Base-by-base conservation (phyloP, 768 basidiomycete species). In the Fomitopsis pulvina region DNA sequence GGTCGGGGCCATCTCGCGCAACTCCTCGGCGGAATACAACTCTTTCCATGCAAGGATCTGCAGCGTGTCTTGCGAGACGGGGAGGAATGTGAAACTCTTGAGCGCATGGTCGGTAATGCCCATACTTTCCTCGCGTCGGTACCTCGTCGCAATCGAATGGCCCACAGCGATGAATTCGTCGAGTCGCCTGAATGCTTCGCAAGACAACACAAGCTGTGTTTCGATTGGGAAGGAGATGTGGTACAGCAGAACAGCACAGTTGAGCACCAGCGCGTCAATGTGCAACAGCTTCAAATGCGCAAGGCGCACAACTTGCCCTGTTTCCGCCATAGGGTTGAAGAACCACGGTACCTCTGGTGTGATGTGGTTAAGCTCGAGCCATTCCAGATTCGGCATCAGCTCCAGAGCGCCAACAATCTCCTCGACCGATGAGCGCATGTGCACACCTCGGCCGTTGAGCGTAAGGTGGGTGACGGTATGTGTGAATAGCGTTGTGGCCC, bases 311-410 rank as follows among this genome's bases (percentile, higher is more conserved):
- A 32, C 21, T 4, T 29, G n/a, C 18, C 26, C 22, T 20, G 14
- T 12, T 9, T 32, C 45, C 29, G 14, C 25, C 3, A 11, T 22
- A 18, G 47, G 47, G 16, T 38, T n/a, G 29, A 40, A 40, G 26
- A 24, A 18, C 47, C 47, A 48, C 6, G 47, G 47, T 6, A 48
- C 27, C 21, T 39, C 18, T 22, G 47, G 47, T 2, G 22, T 25
- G 41, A 49, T 41, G 10, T 49, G 26, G 18, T 41, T 32, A n/a
- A 52, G 47, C 20, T 52, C 40, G 40, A 48, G 14, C 6, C 16
- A 11, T 20, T 52, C 47, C 20, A 52, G 47, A 24, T 32, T 22
- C 4, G 52, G 52, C 52, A 52, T 52, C 26, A 40, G 45, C 41
- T 37, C 41, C 11, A 52, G 37, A 3, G 41, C 47, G 52, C 30